These are phyloP conservation scores for Solanum pimpinellifolium DNA, from an alignment of 257 asterid species.

Conservation along the genomic window DNA sequence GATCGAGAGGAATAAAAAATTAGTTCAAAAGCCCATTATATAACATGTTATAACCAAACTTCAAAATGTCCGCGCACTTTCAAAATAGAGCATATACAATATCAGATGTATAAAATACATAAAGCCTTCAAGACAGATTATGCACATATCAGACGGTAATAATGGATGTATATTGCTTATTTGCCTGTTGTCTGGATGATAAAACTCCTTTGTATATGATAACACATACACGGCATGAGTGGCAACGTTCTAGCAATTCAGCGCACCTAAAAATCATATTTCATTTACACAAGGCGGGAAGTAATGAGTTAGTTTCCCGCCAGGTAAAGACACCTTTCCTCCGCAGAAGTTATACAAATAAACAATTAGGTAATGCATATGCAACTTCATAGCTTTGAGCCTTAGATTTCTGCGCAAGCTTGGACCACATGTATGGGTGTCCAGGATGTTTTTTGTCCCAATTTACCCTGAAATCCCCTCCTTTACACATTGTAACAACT, in stretches of 20 bases:
- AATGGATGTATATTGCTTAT: background rate
- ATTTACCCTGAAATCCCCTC: background rate
- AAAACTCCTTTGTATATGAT: background rate
- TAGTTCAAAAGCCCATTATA: background rate
- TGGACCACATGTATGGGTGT: background rate
- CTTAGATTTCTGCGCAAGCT: background rate
- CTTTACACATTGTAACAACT: background rate
- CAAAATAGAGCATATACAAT: background rate
- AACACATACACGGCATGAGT: background rate
- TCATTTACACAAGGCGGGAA: background rate
- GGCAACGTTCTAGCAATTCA: background rate
- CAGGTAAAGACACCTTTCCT: background rate
- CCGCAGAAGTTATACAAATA: background rate
- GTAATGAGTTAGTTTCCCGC: background rate
- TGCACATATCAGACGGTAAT: background rate
- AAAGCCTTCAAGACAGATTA: background rate
- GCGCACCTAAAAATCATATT: background rate
- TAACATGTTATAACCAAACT: background rate
- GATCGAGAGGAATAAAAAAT: background rate
- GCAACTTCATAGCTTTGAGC: background rate
- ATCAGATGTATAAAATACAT: background rate
- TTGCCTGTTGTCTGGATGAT: background rate
- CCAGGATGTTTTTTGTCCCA: background rate
- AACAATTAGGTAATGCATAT: background rate
- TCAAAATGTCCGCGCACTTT: background rate